A percentile compares a stretch with the other conserved stretches of the same genome.
Conservation (phyloP, 2,329 filamentous ascomycete species). For the Lasiodiplodia sp. region DNA sequence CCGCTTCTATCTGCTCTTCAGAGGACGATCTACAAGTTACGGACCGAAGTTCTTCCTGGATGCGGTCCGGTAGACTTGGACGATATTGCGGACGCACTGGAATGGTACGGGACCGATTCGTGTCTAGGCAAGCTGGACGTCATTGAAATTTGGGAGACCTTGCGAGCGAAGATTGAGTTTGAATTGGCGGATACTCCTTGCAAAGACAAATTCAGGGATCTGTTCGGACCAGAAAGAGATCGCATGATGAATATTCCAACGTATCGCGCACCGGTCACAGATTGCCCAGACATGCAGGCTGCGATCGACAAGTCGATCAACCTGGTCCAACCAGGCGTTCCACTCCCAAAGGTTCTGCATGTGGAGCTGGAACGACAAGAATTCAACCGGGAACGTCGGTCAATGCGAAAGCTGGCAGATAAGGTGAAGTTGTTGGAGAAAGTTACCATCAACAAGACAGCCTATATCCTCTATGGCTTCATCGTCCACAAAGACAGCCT, state of each 20-base stretch:
- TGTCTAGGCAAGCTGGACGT: conserved; percentile 56
- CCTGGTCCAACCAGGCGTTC: conserved; percentile 35
- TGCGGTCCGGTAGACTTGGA: conserved; percentile 44
- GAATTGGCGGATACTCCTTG: conserved; percentile 58
- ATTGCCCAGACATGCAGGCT: conserved; percentile 49
- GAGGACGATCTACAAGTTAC: conserved; percentile 59
- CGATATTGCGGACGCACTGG: conserved; percentile 46
- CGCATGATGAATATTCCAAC: conserved; percentile 36
- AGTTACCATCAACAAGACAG: conserved; percentile 55
- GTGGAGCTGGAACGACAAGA: conserved; percentile 65
- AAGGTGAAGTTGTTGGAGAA: conserved; percentile 64
- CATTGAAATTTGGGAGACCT: conserved; percentile 62
- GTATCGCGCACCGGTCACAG: conserved; percentile 46
- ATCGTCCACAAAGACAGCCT: conserved; percentile 66
- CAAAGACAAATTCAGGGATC: conserved; percentile 48
- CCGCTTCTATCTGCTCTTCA: conserved; percentile 61
- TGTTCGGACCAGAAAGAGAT: conserved; percentile 55
- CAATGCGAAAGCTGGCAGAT: conserved; percentile 65
- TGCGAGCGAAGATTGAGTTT: conserved; percentile 60
- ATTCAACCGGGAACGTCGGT: conserved; percentile 61
- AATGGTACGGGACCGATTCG: conserved; percentile 51
- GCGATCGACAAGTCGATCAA: conserved; percentile 47
- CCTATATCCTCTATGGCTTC: conserved; percentile 67
- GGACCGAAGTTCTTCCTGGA: conserved; percentile 50
- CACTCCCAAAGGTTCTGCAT: conserved; percentile 58